phyloP scores from a whole-genome alignment of 768 basidiomycete species.

The Fibroporia radiculosa region DNA sequence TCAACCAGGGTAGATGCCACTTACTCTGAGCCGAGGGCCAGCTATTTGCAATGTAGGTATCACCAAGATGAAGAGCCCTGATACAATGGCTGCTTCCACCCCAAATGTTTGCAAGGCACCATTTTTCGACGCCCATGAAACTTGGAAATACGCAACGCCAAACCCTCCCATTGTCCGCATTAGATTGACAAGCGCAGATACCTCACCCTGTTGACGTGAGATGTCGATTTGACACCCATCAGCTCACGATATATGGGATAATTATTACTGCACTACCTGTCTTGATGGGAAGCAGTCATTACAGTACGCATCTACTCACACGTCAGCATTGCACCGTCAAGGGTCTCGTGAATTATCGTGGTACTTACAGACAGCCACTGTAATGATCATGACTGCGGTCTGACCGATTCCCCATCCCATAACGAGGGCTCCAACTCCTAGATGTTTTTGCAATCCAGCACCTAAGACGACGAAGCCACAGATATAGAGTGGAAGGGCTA shows the following conservation, averaged over 20 bases:
- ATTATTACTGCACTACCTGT: constrained; percentile 21
- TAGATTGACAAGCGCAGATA: constrained; percentile 53
- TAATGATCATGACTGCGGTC: constrained; percentile 49
- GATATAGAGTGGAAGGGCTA: constrained; percentile 52
- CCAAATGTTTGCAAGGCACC: constrained; percentile 59
- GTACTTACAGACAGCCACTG: constrained; percentile 51
- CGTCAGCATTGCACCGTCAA: neutral
- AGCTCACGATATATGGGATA: neutral
- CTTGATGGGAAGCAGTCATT: constrained; percentile 43
- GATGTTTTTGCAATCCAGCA: constrained; percentile 43
- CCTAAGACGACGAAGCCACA: constrained; percentile 55
- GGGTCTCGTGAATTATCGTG: constrained; percentile 2
- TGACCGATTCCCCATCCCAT: constrained; percentile 65
- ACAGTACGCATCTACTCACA: constrained; percentile 36
- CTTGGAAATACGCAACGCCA: constrained; percentile 58
- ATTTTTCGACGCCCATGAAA: constrained; percentile 53
- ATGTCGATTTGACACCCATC: neutral
- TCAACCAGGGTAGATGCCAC: too few species aligned
- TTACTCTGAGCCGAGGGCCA: constrained; percentile 38
- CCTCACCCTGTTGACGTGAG: constrained; percentile 40
- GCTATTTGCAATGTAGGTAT: constrained; percentile 45
- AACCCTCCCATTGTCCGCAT: constrained; percentile 52
- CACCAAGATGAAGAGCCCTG: constrained; percentile 41
- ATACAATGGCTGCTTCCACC: constrained; percentile 53
- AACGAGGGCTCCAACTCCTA: constrained; percentile 44